Conservation (phyloP, 2,329 filamentous ascomycete genomes). For the Hymenoscyphus albidus region DNA sequence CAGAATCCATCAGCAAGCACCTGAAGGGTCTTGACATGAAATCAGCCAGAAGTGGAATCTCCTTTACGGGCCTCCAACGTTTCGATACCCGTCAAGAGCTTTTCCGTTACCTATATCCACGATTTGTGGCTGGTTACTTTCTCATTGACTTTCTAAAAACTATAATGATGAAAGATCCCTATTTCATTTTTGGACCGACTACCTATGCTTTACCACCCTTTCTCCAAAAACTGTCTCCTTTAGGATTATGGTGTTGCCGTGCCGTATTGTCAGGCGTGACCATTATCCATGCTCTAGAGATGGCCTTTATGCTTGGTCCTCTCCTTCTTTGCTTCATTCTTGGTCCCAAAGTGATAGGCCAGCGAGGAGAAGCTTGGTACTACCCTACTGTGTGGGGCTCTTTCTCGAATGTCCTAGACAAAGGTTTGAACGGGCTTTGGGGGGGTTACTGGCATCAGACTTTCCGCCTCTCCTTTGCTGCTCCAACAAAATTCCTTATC, state of each 20-base stretch:
- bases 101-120: conserved; percentile 42
- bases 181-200: conserved; percentile 59
- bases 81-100: conserved; percentile 43
- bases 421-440: conserved; percentile 79
- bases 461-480: conserved; percentile 69
- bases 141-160: conserved; percentile 67
- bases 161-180: conserved; percentile 70
- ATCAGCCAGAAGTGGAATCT: conserved; percentile 35
- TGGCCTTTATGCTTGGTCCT: conserved; percentile 57
- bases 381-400: conserved; percentile 58
- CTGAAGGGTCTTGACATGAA: conserved; percentile 39
- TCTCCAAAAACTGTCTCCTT: conserved; percentile 41
- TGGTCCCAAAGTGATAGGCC: conserved; percentile 47
- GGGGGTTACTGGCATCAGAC: conserved; percentile 87
- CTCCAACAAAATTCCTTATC: conserved; percentile 51
- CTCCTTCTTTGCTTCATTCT: conserved; percentile 51
- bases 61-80: conserved; percentile 45
- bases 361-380: conserved; percentile 56
- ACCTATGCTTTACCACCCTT: conserved; percentile 42
- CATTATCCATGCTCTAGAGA: conserved; percentile 57
- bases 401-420: conserved; percentile 53
- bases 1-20: conserved; percentile 40
- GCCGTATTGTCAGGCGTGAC: conserved; percentile 51
- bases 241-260: conserved; percentile 52
- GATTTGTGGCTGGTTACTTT: conserved; percentile 57